Percentiles rank a stretch among this genome's conserved stretches.
Conservation (phyloP, 495 filamentous ascomycete species). For the Lophiostoma macrostomum region DNA sequence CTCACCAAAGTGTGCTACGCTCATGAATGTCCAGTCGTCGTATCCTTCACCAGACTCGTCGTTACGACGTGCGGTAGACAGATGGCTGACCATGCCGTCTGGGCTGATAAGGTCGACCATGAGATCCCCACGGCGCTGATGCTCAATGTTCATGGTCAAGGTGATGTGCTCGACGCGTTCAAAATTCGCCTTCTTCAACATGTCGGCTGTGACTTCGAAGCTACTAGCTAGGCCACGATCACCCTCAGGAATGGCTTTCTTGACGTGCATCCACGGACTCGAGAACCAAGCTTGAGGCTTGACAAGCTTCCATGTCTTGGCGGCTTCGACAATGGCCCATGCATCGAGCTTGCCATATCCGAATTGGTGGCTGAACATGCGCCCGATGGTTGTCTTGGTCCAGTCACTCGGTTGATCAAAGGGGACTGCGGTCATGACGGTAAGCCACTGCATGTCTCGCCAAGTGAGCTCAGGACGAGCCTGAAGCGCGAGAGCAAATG, state of each 20-base stretch:
- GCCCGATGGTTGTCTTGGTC: slow-evolving; percentile 75
- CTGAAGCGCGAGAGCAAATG: slow-evolving; percentile 87
- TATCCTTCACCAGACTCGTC: slow-evolving; percentile 72
- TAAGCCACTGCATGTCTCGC: slow-evolving; percentile 92
- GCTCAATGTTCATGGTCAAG: slow-evolving; percentile 92
- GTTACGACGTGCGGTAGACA: slow-evolving; percentile 65
- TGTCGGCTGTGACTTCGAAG: slow-evolving; percentile 72
- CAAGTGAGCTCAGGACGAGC: slow-evolving; percentile 84
- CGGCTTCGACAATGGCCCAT: slow-evolving; percentile 78
- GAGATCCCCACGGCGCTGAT: slow-evolving; percentile 81
- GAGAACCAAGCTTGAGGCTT: slow-evolving; percentile 98
- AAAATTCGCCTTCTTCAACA: slow-evolving; percentile 77
- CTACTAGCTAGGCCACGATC: slow-evolving; percentile 71
- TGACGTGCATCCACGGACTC: slow-evolving; percentile 88
- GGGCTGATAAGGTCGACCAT: slow-evolving; percentile 91
- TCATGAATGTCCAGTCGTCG: slow-evolving; percentile 98
- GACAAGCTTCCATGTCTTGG: slow-evolving; percentile 79
- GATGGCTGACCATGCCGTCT: slow-evolving; percentile 73
- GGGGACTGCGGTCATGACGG: slow-evolving; percentile 78
- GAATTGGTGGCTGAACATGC: slow-evolving; percentile 87
- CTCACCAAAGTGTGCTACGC: slow-evolving; percentile 95
- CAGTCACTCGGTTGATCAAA: slow-evolving; percentile 74
- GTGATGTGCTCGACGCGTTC: slow-evolving; percentile 89
- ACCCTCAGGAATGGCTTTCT: slow-evolving; percentile 82
- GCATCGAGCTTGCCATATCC: slow-evolving; percentile 94